Base-by-base conservation (phyloP, 2,329 filamentous ascomycete genomes). In the Venturia asperata region DNA sequence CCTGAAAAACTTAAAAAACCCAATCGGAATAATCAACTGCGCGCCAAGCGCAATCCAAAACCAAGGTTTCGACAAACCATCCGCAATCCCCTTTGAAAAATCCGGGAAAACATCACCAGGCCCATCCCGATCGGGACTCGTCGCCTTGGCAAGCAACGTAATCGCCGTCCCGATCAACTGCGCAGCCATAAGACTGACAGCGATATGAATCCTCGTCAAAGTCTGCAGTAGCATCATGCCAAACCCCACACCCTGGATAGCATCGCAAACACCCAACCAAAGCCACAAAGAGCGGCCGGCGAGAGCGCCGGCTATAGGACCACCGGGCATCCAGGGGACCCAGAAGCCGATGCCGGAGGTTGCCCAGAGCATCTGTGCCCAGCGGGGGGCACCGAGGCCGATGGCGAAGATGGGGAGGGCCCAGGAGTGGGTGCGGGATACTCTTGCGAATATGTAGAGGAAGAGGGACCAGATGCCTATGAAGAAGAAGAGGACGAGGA, bases 281-380 rank as follows among this genome's bases (percentile, higher is more conserved):
- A 88, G 78, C 86, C 86, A 88, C 5, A 88, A 74, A 65, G 78
- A 76, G 49, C 86, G 78, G 1, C 83, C 83, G 6, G 85, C 74
- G 0, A 88, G 72, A 0, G 86, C 83, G 3, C 82, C 80, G 9
- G 80, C 78, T 0, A 83, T 74, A 24, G 81, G 81, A 1, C 77
- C 76, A 45, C 83, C 83, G 15, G 52, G 52, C 5, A 82, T 82
- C 85, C 85, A 88, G 2, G 86, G 86, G 1, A 89, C 74, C 70
- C 83, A 88, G 39, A 81, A 76, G 3, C 85, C 86, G 67, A 87
- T 81, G 9, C 82, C 81, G 7, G 81, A 84, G 7, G 81, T 83
- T n/a, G 81, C 83, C 86, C 86, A 88, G 72, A 86, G 84, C 72
- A 87, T 87, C 72, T 89, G 86, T 10, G 82, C 82, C 85, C 86